A percentile compares a stretch with the other conserved stretches of the same genome.
These are phyloP conservation scores for Medakamo hakoo DNA, from an alignment of 139 green algal genomes.

Conservation along the genomic window DNA sequence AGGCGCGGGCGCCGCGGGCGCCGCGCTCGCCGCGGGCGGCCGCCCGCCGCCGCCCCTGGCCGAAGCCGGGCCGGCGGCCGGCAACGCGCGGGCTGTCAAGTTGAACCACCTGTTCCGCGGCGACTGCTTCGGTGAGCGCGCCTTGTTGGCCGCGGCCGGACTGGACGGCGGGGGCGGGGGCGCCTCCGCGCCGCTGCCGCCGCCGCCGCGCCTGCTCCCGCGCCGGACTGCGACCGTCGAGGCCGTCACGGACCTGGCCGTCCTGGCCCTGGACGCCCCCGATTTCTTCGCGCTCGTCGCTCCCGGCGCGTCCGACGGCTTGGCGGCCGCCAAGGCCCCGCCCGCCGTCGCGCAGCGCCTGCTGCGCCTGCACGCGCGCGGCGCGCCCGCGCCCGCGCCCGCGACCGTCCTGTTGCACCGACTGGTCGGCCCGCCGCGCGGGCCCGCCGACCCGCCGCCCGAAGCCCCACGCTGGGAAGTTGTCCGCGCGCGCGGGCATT, in stretches of 20 bases:
- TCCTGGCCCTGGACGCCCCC: slow-evolving; percentile 56
- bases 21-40: background rate
- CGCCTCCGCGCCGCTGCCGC: background rate
- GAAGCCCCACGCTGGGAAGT: slow-evolving; percentile 53
- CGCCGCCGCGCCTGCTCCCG: background rate
- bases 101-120: slow-evolving; percentile 77
- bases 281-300: slow-evolving; percentile 74
- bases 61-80: background rate
- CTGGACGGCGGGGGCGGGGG: background rate
- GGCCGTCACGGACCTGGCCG: slow-evolving; percentile 50
- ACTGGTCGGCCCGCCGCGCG: too few relatives aligned
- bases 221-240: slow-evolving; percentile 48
- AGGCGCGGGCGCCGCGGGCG: background rate
- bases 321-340: slow-evolving; percentile 66
- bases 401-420: slow-evolving; percentile 66
- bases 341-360: slow-evolving; percentile 62
- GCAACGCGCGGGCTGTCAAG: slow-evolving; percentile 22
- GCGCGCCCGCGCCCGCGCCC: slow-evolving; percentile 30
- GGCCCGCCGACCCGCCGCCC: slow-evolving; percentile 18
- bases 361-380: slow-evolving; percentile 42
- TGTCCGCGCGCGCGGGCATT: slow-evolving; percentile 56
- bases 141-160: slow-evolving; percentile 45
- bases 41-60: too few relatives aligned
- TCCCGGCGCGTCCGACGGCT: slow-evolving; percentile 65
- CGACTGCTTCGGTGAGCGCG: slow-evolving; percentile 85